Evolutionary conservation across 176 grass and related monocot species (phyloP).

Genomic region (Paspalum vaginatum): DNA sequence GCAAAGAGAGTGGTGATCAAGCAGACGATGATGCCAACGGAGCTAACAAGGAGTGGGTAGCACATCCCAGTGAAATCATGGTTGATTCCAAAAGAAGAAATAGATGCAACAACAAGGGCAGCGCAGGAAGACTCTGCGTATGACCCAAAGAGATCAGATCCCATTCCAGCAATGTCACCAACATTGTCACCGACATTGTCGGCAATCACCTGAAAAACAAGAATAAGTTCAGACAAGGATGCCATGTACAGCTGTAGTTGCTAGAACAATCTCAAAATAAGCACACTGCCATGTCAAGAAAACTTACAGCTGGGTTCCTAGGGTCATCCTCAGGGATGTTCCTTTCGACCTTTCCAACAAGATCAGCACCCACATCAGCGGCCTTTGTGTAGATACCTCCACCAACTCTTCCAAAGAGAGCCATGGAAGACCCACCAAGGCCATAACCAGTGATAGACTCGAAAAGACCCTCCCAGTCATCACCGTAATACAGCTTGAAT

Average conservation of each 20-base stretch:
- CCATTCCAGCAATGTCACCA: constrained; percentile 93
- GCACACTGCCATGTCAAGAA: background rate
- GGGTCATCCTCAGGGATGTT: constrained; percentile 95
- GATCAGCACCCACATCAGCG: constrained; percentile 91
- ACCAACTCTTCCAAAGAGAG: constrained; percentile 84
- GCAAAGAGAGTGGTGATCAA: constrained; percentile 84
- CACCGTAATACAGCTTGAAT: constrained; percentile 84
- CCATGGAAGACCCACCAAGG: constrained; percentile 94
- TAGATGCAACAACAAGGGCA: constrained; percentile 90
- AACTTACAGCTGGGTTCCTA: constrained; percentile 92
- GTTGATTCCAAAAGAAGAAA: constrained; percentile 86
- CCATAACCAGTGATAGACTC: constrained; percentile 95
- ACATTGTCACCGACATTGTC: constrained; percentile 96
- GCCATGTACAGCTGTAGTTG: background rate
- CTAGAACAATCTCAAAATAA: background rate
- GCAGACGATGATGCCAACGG: constrained; percentile 83
- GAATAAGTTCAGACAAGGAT: constrained; percentile 17
- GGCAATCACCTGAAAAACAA: constrained; percentile 80
- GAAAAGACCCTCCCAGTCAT: constrained; percentile 90
- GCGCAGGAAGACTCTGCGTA: constrained; percentile 90
- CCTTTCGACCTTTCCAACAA: constrained; percentile 91
- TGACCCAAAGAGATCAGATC: constrained; percentile 91
- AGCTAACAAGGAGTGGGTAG: constrained; percentile 84
- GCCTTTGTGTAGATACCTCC: constrained; percentile 96
- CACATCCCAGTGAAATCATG: constrained; percentile 92